Conservation (phyloP, 352 stramenopile species). For the Pythium aristosporum region DNA sequence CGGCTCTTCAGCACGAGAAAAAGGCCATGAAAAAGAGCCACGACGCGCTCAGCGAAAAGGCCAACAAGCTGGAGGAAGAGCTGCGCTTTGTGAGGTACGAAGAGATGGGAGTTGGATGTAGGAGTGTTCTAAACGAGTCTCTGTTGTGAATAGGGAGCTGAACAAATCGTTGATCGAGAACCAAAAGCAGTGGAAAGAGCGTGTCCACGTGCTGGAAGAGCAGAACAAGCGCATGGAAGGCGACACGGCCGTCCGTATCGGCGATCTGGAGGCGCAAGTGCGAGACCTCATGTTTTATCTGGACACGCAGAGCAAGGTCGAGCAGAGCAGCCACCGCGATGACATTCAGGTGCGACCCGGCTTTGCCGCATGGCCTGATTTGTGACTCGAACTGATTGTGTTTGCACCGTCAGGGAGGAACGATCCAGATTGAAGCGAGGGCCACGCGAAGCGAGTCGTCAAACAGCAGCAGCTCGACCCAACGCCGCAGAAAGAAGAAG, state of each 20-base stretch:
- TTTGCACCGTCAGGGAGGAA: slow-evolving; percentile 43
- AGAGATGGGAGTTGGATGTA: not conserved
- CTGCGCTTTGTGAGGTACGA: slow-evolving; percentile 73
- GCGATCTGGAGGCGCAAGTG: slow-evolving; percentile 81
- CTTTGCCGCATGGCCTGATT: not conserved
- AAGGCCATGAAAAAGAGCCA: slow-evolving; percentile 82
- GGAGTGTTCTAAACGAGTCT: not conserved
- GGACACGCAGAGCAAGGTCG: slow-evolving; percentile 85
- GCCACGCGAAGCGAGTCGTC: slow-evolving; percentile 6
- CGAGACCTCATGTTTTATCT: slow-evolving; percentile 90
- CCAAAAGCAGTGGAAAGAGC: slow-evolving; percentile 87
- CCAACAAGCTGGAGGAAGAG: slow-evolving; percentile 80
- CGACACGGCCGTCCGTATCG: slow-evolving; percentile 60
- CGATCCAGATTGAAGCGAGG: slow-evolving; percentile 63
- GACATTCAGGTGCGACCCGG: slow-evolving; percentile 63
- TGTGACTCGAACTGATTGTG: not conserved
- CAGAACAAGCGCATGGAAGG: slow-evolving; percentile 56
- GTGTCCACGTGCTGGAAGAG: slow-evolving; percentile 65
- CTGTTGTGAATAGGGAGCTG: slow-evolving; percentile 47
- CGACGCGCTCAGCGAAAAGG: slow-evolving; percentile 55
- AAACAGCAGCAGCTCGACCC: not conserved
- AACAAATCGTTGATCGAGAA: slow-evolving; percentile 89
- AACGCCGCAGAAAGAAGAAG: slow-evolving; percentile 26
- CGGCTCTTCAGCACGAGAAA: slow-evolving; percentile 70
- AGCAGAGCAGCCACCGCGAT: slow-evolving; percentile 71